These are phyloP conservation scores for Trichoderma reesei DNA, from an alignment of 495 filamentous ascomycete species.

Conservation along the genomic window DNA sequence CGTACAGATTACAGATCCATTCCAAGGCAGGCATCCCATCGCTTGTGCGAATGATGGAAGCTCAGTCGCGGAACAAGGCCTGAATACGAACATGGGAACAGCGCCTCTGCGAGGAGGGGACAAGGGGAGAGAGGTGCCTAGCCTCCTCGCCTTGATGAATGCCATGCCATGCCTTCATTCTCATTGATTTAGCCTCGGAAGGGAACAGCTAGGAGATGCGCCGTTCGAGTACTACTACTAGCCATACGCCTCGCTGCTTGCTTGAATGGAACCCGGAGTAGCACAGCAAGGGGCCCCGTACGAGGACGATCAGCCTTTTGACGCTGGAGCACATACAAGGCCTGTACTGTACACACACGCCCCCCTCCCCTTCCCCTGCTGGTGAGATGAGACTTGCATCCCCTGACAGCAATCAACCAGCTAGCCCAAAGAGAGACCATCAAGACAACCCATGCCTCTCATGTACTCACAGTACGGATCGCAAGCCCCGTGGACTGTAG, in stretches of 20 bases:
- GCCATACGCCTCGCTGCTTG: background rate
- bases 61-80: background rate
- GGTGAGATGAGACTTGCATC: background rate
- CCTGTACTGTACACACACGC: too few relatives aligned
- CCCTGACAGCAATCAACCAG: background rate
- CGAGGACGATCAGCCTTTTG: background rate
- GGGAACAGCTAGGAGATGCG: background rate
- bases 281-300: background rate
- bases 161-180: background rate
- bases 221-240: background rate
- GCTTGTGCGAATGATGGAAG: conserved; percentile 3
- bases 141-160: background rate
- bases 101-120: conserved; percentile 1
- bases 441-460: too few relatives aligned
- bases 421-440: too few relatives aligned
- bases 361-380: background rate
- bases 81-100: too few relatives aligned
- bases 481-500: background rate
- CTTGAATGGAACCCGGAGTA: background rate
- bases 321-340: too few relatives aligned
- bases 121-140: background rate
- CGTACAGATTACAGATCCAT: conserved; percentile 8
- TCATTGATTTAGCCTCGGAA: background rate
- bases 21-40: conserved; percentile 2
- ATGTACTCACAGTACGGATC: conserved; percentile 7